Percentiles rank a stretch among this genome's conserved stretches.
Conservation (phyloP, 805 yeast species). For the Candida sithepensis region DNA sequence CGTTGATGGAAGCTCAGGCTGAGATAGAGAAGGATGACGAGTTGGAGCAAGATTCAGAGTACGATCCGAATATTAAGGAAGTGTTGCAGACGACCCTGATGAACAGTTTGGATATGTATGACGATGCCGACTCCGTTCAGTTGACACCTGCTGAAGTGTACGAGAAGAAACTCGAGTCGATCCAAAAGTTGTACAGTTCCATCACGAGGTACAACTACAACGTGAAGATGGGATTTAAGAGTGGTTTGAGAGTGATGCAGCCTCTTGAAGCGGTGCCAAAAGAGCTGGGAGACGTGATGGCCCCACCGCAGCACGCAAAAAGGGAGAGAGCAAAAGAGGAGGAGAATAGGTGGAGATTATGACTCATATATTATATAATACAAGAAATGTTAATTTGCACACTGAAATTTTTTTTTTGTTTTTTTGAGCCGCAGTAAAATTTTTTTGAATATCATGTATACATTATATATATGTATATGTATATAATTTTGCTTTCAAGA, state of each 20-base stretch:
- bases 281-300: neutral
- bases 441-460: too few species aligned
- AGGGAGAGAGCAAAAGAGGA: neutral
- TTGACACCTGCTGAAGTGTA: slow-evolving; percentile 3
- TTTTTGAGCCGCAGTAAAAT: too few species aligned
- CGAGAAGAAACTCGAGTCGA: slow-evolving; percentile 7
- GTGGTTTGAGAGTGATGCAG: slow-evolving; percentile 3
- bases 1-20: neutral
- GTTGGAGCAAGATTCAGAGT: slow-evolving; percentile 1
- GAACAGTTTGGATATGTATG: slow-evolving; percentile 22
- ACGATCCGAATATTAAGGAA: slow-evolving; percentile 22
- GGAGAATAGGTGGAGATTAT: neutral
- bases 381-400: neutral
- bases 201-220: slow-evolving; percentile 7
- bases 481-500: too few species aligned
- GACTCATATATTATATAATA: neutral
- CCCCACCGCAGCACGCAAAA: neutral
- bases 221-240: slow-evolving; percentile 7
- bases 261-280: neutral
- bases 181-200: slow-evolving; percentile 3
- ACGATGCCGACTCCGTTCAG: slow-evolving; percentile 10
- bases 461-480: too few species aligned
- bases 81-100: slow-evolving; percentile 25
- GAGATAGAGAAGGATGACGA: neutral
- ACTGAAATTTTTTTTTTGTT: too few species aligned